These are phyloP conservation scores for Thinopyrum elongatum DNA, from an alignment of 176 grass and related monocot species.

Conservation along the genomic window DNA sequence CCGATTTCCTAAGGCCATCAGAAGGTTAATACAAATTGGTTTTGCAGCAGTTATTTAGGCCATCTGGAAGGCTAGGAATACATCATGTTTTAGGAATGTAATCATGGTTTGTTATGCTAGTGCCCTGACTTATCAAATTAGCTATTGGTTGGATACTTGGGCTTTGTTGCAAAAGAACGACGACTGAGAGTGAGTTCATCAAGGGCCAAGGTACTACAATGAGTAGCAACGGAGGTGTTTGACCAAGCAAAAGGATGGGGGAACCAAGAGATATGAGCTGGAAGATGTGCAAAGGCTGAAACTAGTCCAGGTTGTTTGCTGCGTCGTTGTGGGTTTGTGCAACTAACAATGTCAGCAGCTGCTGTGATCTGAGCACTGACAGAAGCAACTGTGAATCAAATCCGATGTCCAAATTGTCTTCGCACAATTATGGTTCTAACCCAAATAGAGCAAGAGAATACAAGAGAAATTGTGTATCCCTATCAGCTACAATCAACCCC, in stretches of 20 bases:
- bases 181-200: neutral
- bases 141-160: neutral
- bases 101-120: neutral
- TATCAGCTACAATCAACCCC: neutral
- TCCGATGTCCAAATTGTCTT: neutral
- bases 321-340: neutral
- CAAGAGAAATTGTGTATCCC: neutral
- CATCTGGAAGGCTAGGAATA: neutral
- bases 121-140: neutral
- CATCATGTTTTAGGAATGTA: neutral
- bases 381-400: neutral
- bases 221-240: neutral
- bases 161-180: neutral
- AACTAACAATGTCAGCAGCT: neutral
- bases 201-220: neutral
- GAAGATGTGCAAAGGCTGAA: neutral
- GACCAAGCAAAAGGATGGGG: neutral
- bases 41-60: neutral
- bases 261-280: neutral
- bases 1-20: neutral
- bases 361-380: neutral
- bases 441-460: neutral
- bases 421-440: neutral
- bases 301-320: neutral
- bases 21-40: neutral